phyloP scores from a whole-genome alignment of 495 filamentous ascomycete genomes.

The Cairneyella variabilis region DNA sequence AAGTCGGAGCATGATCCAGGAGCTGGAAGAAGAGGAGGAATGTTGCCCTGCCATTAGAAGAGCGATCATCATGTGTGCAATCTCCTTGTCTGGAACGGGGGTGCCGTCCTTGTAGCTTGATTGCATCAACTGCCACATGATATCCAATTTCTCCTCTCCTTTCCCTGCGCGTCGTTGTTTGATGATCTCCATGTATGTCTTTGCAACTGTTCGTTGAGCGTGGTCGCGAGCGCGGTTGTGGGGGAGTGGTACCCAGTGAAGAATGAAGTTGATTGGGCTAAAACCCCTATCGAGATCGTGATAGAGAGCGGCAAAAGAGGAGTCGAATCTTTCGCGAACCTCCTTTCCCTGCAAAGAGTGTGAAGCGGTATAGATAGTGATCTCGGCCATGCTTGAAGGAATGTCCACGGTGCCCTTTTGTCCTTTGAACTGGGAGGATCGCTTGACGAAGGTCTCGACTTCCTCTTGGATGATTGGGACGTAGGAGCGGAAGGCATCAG shows the following conservation, averaged over 20 bases:
- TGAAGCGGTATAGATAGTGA: conserved; percentile 81
- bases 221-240: conserved; percentile 74
- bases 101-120: conserved; percentile 71
- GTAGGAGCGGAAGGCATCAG: conserved; percentile 65
- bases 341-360: conserved; percentile 77
- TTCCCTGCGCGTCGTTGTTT: conserved; percentile 51
- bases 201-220: conserved; percentile 69
- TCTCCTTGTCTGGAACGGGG: conserved; percentile 68
- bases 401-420: conserved; percentile 61
- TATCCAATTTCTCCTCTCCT: conserved; percentile 53
- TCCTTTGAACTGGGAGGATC: conserved; percentile 61
- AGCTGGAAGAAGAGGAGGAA: conserved; percentile 73
- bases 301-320: conserved; percentile 67
- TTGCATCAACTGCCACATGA: conserved; percentile 81
- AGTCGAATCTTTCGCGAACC: conserved; percentile 69
- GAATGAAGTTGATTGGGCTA: conserved; percentile 76
- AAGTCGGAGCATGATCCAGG: conserved; percentile 78
- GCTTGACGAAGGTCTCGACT: conserved; percentile 64
- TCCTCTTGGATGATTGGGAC: conserved; percentile 75
- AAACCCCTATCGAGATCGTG: conserved; percentile 85
- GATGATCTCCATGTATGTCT: conserved; percentile 76
- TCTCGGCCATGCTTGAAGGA: conserved; percentile 67
- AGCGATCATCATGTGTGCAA: conserved; percentile 89
- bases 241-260: conserved; percentile 79
- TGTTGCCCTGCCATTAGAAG: conserved; percentile 87